These are phyloP conservation scores for Dichotomocladium elegans DNA, from an alignment of 371 early-diverging fungal genomes.

Conservation along the genomic window DNA sequence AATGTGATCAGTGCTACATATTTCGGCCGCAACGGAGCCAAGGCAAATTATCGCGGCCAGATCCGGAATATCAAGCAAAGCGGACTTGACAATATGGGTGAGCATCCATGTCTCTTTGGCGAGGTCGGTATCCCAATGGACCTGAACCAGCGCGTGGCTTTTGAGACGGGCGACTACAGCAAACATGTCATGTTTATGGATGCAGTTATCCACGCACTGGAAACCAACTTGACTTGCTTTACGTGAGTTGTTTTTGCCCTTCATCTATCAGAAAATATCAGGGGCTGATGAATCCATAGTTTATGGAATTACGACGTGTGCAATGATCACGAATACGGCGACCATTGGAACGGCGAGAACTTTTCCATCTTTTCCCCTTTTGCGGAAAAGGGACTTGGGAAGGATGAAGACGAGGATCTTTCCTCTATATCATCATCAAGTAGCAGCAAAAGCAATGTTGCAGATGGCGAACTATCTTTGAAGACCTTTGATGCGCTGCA, in stretches of 20 bases:
- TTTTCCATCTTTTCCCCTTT: constrained; percentile 68
- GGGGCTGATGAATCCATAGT: constrained; percentile 24
- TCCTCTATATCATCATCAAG: not conserved
- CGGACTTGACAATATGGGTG: constrained; percentile 62
- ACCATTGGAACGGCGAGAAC: constrained; percentile 91
- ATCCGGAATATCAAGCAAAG: constrained; percentile 60
- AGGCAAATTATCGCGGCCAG: constrained; percentile 72
- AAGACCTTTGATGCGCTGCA: constrained; percentile 30
- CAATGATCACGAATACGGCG: constrained; percentile 76
- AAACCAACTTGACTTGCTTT: constrained; percentile 71
- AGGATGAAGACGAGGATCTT: not conserved
- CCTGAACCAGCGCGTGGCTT: constrained; percentile 67
- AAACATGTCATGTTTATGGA: constrained; percentile 72
- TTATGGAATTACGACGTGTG: constrained; percentile 82
- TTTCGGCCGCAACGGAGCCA: constrained; percentile 76
- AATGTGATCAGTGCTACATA: constrained; percentile 74
- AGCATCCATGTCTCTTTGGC: constrained; percentile 67
- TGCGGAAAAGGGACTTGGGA: not conserved
- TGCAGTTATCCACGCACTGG: constrained; percentile 69
- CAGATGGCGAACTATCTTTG: constrained; percentile 3
- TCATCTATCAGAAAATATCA: not conserved
- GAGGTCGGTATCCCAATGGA: constrained; percentile 90
- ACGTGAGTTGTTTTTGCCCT: constrained; percentile 42
- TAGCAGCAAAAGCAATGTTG: not conserved
- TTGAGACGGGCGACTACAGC: constrained; percentile 63